phyloP scores from a whole-genome alignment of 352 stramenopile genomes.

The Phytophthora sojae region DNA sequence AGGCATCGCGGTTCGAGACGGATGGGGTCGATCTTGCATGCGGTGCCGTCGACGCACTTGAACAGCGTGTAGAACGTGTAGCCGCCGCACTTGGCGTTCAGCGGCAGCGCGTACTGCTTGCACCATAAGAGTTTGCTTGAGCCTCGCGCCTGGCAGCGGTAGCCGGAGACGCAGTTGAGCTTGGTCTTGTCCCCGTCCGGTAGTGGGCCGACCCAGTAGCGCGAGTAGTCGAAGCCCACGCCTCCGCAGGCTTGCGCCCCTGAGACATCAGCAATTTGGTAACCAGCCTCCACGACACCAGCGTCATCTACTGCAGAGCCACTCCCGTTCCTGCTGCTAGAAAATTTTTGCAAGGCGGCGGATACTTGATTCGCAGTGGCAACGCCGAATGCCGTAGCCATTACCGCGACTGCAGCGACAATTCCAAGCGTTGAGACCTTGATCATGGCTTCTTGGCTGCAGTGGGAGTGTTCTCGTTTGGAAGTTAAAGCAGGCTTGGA shows the following conservation, averaged over 20 bases:
- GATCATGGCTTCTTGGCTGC: background rate
- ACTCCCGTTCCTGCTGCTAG: background rate
- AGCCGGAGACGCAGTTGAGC: constrained; percentile 33
- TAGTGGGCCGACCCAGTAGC: constrained; percentile 26
- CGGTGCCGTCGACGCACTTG: constrained; percentile 33
- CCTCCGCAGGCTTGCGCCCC: constrained; percentile 31
- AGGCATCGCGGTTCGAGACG: constrained; percentile 28
- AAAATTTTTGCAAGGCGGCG: background rate
- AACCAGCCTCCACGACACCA: constrained; percentile 3
- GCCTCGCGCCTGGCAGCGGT: constrained; percentile 17
- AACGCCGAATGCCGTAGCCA: background rate
- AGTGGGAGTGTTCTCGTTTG: background rate
- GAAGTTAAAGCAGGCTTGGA: background rate
- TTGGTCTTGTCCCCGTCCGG: constrained; percentile 22
- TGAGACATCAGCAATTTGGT: constrained; percentile 30
- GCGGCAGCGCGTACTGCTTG: constrained; percentile 31
- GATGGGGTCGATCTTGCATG: constrained; percentile 21
- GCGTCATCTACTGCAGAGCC: background rate
- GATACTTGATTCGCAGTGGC: background rate
- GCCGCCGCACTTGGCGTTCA: constrained; percentile 32
- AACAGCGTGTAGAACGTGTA: constrained; percentile 39
- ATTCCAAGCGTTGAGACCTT: background rate
- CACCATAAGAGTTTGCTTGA: constrained; percentile 30
- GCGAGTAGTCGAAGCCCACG: constrained; percentile 29
- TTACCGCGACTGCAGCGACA: background rate